A percentile compares a stretch with the other conserved stretches of the same genome.
These are phyloP conservation scores for Geosmithia flava DNA, from an alignment of 2,329 filamentous ascomycete genomes.

Conservation along the genomic window DNA sequence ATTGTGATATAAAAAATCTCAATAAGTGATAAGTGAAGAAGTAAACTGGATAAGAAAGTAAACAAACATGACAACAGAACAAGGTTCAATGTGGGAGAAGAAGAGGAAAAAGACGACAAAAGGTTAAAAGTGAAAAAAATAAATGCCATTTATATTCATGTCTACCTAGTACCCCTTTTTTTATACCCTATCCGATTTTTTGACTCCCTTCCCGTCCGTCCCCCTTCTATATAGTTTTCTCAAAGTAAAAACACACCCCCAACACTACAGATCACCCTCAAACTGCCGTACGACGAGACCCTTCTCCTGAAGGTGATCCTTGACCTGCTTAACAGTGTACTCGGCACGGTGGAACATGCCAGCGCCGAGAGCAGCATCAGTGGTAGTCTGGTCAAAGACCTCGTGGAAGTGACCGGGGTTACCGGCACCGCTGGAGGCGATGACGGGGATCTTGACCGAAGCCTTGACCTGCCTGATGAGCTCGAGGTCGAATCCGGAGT, in stretches of 20 bases:
- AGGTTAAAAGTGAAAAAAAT: too few relatives aligned
- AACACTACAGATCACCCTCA: conserved; percentile 38
- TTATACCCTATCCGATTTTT: conserved; percentile 2
- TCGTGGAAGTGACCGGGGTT: conserved; percentile 79
- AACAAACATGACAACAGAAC: too few relatives aligned
- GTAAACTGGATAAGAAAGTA: too few relatives aligned
- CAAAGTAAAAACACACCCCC: too few relatives aligned
- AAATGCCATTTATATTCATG: too few relatives aligned
- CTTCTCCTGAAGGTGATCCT: conserved; percentile 61
- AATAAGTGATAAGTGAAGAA: too few relatives aligned
- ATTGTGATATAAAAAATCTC: too few relatives aligned
- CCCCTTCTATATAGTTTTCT: too few relatives aligned
- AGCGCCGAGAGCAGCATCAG: conserved; percentile 87
- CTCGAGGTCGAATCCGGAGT: conserved; percentile 89
- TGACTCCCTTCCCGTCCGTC: too few relatives aligned
- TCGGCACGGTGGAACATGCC: conserved; percentile 97
- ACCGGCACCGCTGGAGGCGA: conserved; percentile 87
- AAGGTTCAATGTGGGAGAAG: too few relatives aligned
- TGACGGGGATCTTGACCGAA: conserved; percentile 84
- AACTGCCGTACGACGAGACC: conserved; percentile 71
- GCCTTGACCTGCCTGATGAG: conserved; percentile 78
- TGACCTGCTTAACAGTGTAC: conserved; percentile 90
- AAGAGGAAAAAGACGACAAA: too few relatives aligned
- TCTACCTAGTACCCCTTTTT: conserved; percentile 1
- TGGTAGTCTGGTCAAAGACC: conserved; percentile 74